Evolutionary conservation across 805 yeast genomes (phyloP).

Genomic region (Metschnikowia kofuensis): DNA sequence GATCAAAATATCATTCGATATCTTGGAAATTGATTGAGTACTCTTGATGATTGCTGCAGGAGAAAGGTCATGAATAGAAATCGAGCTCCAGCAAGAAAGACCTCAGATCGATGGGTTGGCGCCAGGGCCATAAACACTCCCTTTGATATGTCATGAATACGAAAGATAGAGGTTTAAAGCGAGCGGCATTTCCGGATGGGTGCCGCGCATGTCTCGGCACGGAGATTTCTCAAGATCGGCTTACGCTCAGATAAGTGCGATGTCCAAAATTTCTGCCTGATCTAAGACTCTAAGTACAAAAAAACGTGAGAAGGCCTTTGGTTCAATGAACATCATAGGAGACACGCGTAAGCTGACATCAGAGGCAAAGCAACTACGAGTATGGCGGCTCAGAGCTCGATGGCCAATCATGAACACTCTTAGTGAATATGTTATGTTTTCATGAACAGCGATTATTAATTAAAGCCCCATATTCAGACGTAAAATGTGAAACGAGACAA

Average conservation of each 20-base stretch:
- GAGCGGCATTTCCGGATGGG: neutral
- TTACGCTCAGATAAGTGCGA: neutral
- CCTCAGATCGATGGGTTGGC: neutral
- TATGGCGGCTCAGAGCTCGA: no score
- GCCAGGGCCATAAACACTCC: neutral
- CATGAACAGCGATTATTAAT: no score
- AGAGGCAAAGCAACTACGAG: no score
- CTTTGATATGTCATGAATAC: neutral
- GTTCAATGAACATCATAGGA: no score
- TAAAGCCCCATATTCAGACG: no score
- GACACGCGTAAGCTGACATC: no score
- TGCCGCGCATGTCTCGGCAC: neutral
- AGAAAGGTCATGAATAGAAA: neutral
- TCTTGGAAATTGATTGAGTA: neutral
- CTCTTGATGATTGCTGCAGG: neutral
- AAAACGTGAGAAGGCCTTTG: no score
- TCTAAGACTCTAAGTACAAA: no score
- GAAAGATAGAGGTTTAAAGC: neutral
- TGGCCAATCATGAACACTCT: no score
- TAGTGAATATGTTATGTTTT: no score
- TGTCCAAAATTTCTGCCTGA: neutral
- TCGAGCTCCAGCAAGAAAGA: neutral
- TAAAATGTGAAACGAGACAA: neutral
- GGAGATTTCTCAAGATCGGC: neutral
- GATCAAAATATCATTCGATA: constrained; percentile 1